phyloP scores from a whole-genome alignment of 768 basidiomycete species.

The Agaricus subrufescens region DNA sequence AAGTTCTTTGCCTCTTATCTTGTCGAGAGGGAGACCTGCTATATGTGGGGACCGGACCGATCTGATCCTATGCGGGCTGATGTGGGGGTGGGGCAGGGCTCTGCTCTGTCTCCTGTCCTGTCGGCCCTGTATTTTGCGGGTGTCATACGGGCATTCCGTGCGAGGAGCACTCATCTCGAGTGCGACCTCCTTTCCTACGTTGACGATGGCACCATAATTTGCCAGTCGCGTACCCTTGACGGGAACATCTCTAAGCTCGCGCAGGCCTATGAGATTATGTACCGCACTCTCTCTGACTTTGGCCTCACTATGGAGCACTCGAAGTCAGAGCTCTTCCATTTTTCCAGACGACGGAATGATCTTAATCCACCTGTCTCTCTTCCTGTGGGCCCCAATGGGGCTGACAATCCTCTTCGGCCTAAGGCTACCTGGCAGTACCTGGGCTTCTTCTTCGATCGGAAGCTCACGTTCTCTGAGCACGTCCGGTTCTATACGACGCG shows the following conservation, averaged over 20 bases:
- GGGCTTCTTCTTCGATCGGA: not conserved
- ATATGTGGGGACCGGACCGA: too few relatives aligned
- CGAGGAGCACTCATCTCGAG: not conserved
- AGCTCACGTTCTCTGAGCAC: not conserved
- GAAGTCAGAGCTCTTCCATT: constrained; percentile 2
- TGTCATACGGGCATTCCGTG: not conserved
- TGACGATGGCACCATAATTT: not conserved
- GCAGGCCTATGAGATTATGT: not conserved
- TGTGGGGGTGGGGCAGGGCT: constrained; percentile 3
- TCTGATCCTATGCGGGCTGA: too few relatives aligned
- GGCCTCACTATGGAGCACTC: not conserved
- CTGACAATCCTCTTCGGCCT: not conserved
- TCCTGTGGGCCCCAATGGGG: not conserved
- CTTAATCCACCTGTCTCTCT: not conserved
- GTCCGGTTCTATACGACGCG: not conserved
- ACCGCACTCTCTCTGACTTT: not conserved
- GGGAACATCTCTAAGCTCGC: not conserved
- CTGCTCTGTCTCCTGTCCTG: not conserved
- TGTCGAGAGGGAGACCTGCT: too few relatives aligned
- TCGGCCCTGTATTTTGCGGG: not conserved
- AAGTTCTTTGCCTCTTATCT: too few relatives aligned
- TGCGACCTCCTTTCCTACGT: not conserved
- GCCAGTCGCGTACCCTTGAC: too few relatives aligned
- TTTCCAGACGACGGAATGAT: not conserved
- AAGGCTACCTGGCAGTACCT: constrained; percentile 3